These are phyloP conservation scores for Sclerotinia trifoliorum DNA, from an alignment of 2,329 filamentous ascomycete species.

Conservation along the genomic window DNA sequence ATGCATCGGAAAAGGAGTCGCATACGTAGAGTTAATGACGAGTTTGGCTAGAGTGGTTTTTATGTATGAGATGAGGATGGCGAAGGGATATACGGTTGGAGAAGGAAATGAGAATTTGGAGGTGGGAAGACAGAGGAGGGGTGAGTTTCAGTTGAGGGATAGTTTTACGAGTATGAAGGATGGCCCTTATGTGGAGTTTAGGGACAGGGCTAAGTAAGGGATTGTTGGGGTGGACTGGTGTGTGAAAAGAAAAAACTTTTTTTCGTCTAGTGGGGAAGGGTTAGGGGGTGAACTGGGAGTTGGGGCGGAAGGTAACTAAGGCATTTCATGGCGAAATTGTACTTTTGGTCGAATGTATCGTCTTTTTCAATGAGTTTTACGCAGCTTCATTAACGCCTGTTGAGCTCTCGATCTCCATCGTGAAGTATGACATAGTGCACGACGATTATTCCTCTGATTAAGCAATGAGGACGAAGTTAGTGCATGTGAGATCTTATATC, in stretches of 20 bases:
- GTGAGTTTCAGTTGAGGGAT: constrained; percentile 69
- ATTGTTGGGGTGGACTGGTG: neutral
- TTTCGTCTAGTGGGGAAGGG: too few relatives aligned
- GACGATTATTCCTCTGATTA: too few relatives aligned
- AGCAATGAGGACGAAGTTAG: too few relatives aligned
- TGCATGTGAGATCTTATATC: too few relatives aligned
- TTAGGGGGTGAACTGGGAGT: neutral
- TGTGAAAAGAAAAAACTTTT: too few relatives aligned
- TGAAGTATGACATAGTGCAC: too few relatives aligned
- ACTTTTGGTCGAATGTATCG: too few relatives aligned
- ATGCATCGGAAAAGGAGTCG: constrained; percentile 36
- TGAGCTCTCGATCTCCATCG: too few relatives aligned
- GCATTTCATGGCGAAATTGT: too few relatives aligned
- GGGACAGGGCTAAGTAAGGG: constrained; percentile 32
- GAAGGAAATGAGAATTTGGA: constrained; percentile 51
- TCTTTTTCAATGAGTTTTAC: too few relatives aligned
- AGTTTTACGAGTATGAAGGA: constrained; percentile 73
- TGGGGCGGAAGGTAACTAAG: too few relatives aligned
- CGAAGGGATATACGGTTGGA: constrained; percentile 46
- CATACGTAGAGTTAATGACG: constrained; percentile 32
- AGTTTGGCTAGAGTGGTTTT: constrained; percentile 30
- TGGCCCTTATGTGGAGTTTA: constrained; percentile 66
- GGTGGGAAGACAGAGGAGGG: constrained; percentile 53
- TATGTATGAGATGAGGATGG: constrained; percentile 33
- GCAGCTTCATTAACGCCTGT: too few relatives aligned